Percentiles rank a stretch among this genome's conserved stretches.
Conservation (phyloP, 768 basidiomycete genomes). For the Panellus pusillus region DNA sequence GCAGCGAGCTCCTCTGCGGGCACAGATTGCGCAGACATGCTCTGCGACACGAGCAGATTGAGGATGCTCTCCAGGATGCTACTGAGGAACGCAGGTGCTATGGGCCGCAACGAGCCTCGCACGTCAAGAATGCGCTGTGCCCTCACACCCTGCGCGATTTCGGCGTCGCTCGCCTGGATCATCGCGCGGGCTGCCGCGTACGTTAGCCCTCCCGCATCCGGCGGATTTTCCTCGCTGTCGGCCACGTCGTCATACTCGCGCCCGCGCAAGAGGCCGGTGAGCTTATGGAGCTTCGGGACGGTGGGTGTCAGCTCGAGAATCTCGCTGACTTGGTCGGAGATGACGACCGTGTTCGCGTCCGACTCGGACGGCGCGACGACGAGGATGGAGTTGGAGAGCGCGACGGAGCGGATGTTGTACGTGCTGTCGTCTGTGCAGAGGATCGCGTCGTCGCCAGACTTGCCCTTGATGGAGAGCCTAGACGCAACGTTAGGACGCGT, state of each 20-base stretch:
- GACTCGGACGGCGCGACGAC: constrained; percentile 53
- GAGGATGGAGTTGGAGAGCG: constrained; percentile 83
- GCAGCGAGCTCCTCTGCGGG: constrained; percentile 59
- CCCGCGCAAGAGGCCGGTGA: constrained; percentile 61
- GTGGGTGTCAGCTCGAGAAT: constrained; percentile 78
- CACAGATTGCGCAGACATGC: constrained; percentile 50
- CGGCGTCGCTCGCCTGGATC: constrained; percentile 82
- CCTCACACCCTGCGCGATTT: constrained; percentile 63
- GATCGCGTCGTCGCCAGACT: constrained; percentile 81
- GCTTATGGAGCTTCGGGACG: constrained; percentile 75
- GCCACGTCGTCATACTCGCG: constrained; percentile 72
- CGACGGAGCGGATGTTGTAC: constrained; percentile 81
- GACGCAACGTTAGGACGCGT: constrained; percentile 14
- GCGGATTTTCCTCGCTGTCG: constrained; percentile 35
- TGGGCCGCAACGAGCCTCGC: constrained; percentile 70
- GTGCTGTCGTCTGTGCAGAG: constrained; percentile 83
- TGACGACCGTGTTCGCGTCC: constrained; percentile 52
- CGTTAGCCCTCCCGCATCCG: constrained; percentile 35
- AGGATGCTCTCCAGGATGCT: constrained; percentile 75
- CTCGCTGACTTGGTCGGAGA: constrained; percentile 80
- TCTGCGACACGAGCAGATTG: constrained; percentile 66
- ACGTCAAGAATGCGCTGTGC: constrained; percentile 73
- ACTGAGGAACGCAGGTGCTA: constrained; percentile 64
- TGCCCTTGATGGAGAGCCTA: constrained; percentile 81
- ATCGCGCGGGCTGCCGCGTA: constrained; percentile 61